Evolutionary conservation across 805 yeast species (phyloP), one percentile per base, ranked within the genome.

Genomic region (Hanseniaspora pseudoguilliermondii): DNA sequence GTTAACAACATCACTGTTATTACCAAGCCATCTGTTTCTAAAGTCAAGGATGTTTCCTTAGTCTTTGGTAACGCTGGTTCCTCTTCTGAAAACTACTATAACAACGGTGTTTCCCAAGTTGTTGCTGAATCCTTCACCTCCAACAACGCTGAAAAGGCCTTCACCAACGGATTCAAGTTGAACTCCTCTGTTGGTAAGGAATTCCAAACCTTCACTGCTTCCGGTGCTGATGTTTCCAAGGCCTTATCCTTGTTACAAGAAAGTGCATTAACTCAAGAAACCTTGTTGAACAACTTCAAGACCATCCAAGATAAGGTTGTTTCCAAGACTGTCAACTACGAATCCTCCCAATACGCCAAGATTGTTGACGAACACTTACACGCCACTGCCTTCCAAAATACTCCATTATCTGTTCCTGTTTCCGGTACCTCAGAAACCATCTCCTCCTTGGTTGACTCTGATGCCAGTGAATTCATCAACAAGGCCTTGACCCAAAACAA

Each of bases 361-460:
- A 69, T 71, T 60, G 84, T 82, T 52, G 64, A 81, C 62, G 86
- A 83, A 73, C 95, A 86, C 72, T 77, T 86, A 74, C 80, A 82
- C 66, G 79, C 90, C 59, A 79, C 90, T 59, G 95, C 95, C 56
- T 86, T 81, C 84, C 95, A 86, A 74, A 87, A 88, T 66, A 82
- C 87, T 65, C 82, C 93, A 34, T 75, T 86, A 62, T 84, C 84
- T 55, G 74, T 86, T 67, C 93, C 95, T 70, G 75, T 78, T 43
- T 75, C 77, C 65, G 95, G 95, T 76, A 84, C 87, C 60, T 62
- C 74, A 39, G 93, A 84, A 60, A 74, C 86, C 49, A 63, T 86
- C 47, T 69, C 74, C 35, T 77, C 76, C 58, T 73, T 86, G 66
- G 81, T 80, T 60, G 60, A 75, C 48, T 70, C 73, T 64, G 95